Conservation (phyloP, 139 green algal genomes). For the Chlamydomonas incerta region DNA sequence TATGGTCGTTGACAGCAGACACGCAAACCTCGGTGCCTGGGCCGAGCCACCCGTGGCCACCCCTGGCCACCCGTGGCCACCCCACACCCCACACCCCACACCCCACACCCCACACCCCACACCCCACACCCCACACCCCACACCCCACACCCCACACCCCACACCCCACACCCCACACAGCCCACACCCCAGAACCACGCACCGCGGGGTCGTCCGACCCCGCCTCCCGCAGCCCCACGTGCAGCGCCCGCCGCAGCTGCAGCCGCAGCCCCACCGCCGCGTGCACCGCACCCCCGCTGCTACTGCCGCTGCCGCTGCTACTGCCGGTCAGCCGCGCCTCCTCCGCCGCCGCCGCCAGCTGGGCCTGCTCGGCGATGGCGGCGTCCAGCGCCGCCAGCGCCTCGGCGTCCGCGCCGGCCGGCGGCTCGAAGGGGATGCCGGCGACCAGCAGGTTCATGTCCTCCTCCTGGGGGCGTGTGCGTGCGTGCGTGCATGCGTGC, state of each 20-base stretch:
- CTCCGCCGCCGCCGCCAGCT: not conserved
- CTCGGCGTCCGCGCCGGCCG: not conserved
- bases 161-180: too few relatives aligned
- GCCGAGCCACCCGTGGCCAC: too few relatives aligned
- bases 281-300: too few relatives aligned
- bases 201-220: not conserved
- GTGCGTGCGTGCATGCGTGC: too few relatives aligned
- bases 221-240: not conserved
- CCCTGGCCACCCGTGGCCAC: too few relatives aligned
- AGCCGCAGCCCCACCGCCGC: not conserved
- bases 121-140: too few relatives aligned
- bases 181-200: too few relatives aligned
- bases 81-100: too few relatives aligned
- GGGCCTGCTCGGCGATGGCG: not conserved
- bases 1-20: too few relatives aligned
- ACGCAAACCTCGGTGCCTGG: too few relatives aligned
- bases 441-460: slow-evolving; percentile 67
- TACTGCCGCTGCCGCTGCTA: not conserved
- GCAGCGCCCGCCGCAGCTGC: slow-evolving; percentile 4
- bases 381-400: slow-evolving; percentile 19
- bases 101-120: too few relatives aligned
- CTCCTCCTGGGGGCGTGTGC: slow-evolving; percentile 63
- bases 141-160: too few relatives aligned
- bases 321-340: not conserved
- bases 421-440: slow-evolving; percentile 63